Evolutionary conservation across 2,329 filamentous ascomycete genomes (phyloP).

Genomic region (Fusarium pseudocircinatum): DNA sequence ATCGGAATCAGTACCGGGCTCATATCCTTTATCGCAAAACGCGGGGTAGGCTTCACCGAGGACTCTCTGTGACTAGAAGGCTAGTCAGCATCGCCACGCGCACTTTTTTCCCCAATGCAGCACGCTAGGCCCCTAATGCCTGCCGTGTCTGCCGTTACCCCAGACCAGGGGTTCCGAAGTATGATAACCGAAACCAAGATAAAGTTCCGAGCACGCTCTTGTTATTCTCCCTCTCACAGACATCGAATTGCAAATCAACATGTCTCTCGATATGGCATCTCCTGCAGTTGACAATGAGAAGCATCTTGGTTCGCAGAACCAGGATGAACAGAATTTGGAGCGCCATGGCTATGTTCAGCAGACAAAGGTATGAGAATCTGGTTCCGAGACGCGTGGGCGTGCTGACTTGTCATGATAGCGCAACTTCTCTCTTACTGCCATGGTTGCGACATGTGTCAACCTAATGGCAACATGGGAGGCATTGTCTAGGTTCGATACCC

Average conservation of each 20-base stretch:
- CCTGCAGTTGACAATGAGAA: neutral
- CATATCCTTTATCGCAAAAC: neutral
- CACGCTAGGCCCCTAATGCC: neutral
- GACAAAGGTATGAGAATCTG: neutral
- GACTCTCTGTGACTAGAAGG: neutral
- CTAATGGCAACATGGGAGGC: constrained; percentile 38
- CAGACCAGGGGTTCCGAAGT: neutral
- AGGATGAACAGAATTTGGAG: neutral
- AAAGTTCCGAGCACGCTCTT: neutral
- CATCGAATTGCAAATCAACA: neutral
- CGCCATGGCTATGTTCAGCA: neutral
- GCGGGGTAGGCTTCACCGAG: neutral
- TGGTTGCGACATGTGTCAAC: constrained; percentile 19
- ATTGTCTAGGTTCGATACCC: constrained; percentile 18
- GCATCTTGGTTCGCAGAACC: neutral
- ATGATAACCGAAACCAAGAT: neutral
- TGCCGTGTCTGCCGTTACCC: neutral
- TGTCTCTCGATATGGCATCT: neutral
- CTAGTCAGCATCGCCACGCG: neutral
- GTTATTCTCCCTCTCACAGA: neutral
- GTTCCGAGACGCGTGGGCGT: neutral
- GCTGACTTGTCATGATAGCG: constrained; percentile 1
- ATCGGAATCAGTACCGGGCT: neutral
- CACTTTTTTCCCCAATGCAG: constrained; percentile 14
- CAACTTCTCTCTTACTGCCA: constrained; percentile 23